phyloP scores from a whole-genome alignment of 768 basidiomycete species.

The Lactifluus subvellereus region DNA sequence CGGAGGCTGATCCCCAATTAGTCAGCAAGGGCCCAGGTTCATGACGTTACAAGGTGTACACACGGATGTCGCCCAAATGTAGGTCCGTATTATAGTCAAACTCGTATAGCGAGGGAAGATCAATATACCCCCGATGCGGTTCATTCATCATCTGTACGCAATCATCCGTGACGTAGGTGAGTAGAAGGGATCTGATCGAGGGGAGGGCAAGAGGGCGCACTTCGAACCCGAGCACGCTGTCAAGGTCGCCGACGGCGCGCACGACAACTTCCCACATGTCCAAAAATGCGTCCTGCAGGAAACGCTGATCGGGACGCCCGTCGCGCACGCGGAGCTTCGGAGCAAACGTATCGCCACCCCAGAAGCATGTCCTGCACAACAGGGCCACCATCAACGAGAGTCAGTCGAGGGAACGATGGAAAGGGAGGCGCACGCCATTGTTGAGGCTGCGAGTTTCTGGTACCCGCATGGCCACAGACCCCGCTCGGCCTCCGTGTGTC shows the following conservation, averaged over 20 bases:
- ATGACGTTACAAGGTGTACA: conserved; percentile 32
- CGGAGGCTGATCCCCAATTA: conserved; percentile 48
- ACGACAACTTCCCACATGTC: conserved; percentile 69
- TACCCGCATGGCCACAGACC: conserved; percentile 94
- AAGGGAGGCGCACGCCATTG: conserved; percentile 67
- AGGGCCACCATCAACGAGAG: not conserved
- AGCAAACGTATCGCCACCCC: conserved; percentile 85
- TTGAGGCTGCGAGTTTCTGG: conserved; percentile 86
- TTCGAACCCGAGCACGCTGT: conserved; percentile 86
- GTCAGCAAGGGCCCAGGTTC: not conserved
- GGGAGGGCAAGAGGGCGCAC: conserved; percentile 36
- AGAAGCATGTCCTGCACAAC: conserved; percentile 72
- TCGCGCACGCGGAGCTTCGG: conserved; percentile 60
- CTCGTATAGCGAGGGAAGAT: conserved; percentile 69
- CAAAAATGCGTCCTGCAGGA: conserved; percentile 77
- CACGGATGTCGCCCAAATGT: conserved; percentile 73
- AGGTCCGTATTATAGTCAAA: conserved; percentile 96
- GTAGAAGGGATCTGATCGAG: not conserved
- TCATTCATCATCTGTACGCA: conserved; percentile 78
- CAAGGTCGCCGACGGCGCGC: conserved; percentile 61
- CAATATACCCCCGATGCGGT: conserved; percentile 89
- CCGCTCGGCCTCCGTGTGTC: conserved; percentile 68
- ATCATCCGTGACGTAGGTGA: not conserved
- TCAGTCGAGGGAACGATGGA: not conserved
- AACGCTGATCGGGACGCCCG: conserved; percentile 68